Evolutionary conservation across 1,284 basidiomycete species (phyloP), one percentile per base, ranked within the genome.

Genomic region (Violaceomyces palustris): DNA sequence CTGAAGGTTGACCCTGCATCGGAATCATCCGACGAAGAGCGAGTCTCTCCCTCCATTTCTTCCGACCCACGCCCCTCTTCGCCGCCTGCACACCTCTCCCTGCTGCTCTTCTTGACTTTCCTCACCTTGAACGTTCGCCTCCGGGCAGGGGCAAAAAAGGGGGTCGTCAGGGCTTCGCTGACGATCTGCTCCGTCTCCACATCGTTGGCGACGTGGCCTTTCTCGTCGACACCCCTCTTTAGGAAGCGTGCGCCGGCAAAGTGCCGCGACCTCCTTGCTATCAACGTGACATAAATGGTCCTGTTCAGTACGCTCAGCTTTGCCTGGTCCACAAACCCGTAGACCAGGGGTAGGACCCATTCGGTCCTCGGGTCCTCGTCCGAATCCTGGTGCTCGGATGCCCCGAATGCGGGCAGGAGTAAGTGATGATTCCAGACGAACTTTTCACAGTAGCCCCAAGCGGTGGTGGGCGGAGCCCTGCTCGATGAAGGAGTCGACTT

Each of bases 111-210:
- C n/a, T n/a, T n/a, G n/a, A n/a, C n/a, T n/a, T n/a, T 39, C 4
- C 39, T 45, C 2, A 50, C 43, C 18, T 50, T 39, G 34, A 46
- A 43, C 3, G 31, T 14, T 4, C 11, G 43, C 28, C 45, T 46
- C 14, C 44, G 45, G 1, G 48, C 54, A 2, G 69, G 69, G 9
- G 66, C 61, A 27, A 60, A 73, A 45, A 73, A 70, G 5, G 70
- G 55, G 1, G 61, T 98, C 0, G 90, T 93, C 6, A 92, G 74
- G 0, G 89, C 87, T 69, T 98, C 93, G 3, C 86, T 89, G 1
- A 98, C 92, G 40, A 98, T 94, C 69, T 99, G 94, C 69, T 99
- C 94, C 0, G 92, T 97, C 75, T 99, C 94, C 2, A 99, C 94
- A 74, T 98, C 94, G 67, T 99, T 99, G 1, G 93, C 94, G 2